Percentiles rank a stretch among this genome's conserved stretches.
Evolutionary conservation across 805 yeast species (phyloP).

Genomic region (Huiozyma sinensis): DNA sequence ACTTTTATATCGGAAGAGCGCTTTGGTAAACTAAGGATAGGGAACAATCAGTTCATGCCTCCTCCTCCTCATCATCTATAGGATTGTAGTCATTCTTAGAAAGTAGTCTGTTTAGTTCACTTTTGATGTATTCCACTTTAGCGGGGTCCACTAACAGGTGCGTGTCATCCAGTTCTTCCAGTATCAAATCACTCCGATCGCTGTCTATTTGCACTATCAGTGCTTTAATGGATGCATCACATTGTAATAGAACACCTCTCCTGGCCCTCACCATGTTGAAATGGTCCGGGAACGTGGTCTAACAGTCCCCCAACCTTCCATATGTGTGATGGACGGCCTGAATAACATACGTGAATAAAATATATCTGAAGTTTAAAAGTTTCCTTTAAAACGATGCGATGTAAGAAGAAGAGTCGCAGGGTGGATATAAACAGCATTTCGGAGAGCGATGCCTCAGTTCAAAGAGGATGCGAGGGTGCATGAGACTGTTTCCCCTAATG

Average conservation of each 20-base stretch:
- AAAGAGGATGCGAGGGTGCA: too few species aligned
- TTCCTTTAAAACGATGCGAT: too few species aligned
- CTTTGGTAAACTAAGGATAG: not conserved
- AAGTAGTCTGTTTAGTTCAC: slow-evolving; percentile 62
- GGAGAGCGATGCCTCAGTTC: too few species aligned
- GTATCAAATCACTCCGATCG: slow-evolving; percentile 57
- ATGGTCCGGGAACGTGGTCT: too few species aligned
- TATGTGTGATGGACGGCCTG: too few species aligned
- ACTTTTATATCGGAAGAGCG: not conserved
- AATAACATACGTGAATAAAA: too few species aligned
- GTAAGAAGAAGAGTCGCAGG: too few species aligned
- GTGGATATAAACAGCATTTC: too few species aligned
- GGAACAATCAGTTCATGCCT: slow-evolving; percentile 1
- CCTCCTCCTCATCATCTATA: slow-evolving; percentile 53
- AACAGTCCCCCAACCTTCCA: too few species aligned
- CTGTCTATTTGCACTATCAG: slow-evolving; percentile 75
- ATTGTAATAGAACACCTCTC: slow-evolving; percentile 43
- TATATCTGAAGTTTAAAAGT: too few species aligned
- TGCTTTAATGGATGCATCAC: slow-evolving; percentile 92
- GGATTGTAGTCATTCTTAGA: slow-evolving; percentile 83
- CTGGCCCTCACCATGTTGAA: slow-evolving; percentile 41
- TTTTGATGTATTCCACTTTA: slow-evolving; percentile 65
- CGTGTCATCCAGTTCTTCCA: slow-evolving; percentile 81
- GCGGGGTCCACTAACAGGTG: slow-evolving; percentile 74
- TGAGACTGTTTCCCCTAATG: slow-evolving; percentile 2